These are phyloP conservation scores for Phytophthora syringae DNA, from an alignment of 352 stramenopile genomes.

Conservation along the genomic window DNA sequence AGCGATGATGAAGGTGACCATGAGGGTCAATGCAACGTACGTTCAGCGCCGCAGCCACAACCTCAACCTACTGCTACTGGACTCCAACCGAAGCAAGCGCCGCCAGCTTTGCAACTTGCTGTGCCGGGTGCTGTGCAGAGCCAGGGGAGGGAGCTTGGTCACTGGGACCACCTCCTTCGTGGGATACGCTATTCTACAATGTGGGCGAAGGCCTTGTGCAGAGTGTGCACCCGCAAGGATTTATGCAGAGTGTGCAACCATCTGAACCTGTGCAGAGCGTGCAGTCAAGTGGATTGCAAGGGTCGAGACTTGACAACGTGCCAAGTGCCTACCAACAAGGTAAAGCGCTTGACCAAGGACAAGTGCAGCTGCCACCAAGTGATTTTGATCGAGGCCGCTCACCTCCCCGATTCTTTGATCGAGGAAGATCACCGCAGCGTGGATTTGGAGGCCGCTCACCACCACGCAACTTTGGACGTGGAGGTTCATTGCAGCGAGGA, in stretches of 20 bases:
- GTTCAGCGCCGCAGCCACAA: neutral
- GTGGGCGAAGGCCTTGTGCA: slow-evolving; percentile 9
- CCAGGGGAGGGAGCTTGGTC: neutral
- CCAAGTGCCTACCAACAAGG: neutral
- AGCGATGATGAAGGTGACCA: neutral
- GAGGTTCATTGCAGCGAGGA: neutral
- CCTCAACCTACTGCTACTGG: neutral
- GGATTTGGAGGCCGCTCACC: neutral
- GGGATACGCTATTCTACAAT: slow-evolving; percentile 2
- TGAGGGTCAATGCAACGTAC: neutral
- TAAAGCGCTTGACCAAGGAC: neutral
- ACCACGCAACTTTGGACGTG: neutral
- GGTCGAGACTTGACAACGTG: no score
- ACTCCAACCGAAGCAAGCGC: neutral
- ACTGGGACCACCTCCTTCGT: neutral
- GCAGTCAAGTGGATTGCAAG: no score
- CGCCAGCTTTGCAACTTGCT: neutral
- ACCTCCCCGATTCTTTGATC: neutral
- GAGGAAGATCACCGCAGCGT: neutral
- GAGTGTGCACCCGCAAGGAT: neutral
- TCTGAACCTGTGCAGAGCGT: neutral
- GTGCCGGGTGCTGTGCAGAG: neutral
- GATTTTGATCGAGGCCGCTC: neutral
- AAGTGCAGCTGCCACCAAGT: neutral
- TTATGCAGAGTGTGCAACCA: no score